These are phyloP conservation scores for Mytilinidion resinicola DNA, from an alignment of 495 filamentous ascomycete genomes.

Conservation along the genomic window DNA sequence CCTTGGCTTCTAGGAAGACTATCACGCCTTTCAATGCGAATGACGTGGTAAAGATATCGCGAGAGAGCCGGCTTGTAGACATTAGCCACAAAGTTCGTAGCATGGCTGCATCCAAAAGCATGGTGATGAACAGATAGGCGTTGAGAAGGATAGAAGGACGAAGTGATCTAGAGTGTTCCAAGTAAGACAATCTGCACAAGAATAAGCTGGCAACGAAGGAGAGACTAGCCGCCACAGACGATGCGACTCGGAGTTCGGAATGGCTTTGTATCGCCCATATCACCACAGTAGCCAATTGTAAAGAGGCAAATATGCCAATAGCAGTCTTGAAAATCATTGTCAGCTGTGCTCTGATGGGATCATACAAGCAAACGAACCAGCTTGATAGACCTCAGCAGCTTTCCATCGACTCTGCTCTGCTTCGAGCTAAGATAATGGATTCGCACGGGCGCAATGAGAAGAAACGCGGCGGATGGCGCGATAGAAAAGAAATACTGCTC, in stretches of 20 bases:
- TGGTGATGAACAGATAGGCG: conserved; percentile 51
- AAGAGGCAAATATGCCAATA: conserved; percentile 21
- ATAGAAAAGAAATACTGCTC: conserved; percentile 55
- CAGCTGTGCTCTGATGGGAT: not conserved
- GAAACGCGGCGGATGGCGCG: not conserved
- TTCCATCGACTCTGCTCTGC: not conserved
- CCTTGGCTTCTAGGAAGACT: conserved; percentile 46
- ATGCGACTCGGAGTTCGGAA: conserved; percentile 32
- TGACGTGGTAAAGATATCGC: conserved; percentile 41
- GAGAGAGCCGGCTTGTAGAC: conserved; percentile 28
- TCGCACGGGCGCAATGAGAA: not conserved
- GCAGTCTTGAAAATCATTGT: not conserved
- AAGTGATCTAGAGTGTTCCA: conserved; percentile 50
- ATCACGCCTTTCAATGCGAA: conserved; percentile 44
- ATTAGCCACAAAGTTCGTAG: conserved; percentile 54
- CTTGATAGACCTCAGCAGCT: not conserved
- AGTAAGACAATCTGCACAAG: conserved; percentile 45
- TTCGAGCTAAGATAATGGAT: not conserved
- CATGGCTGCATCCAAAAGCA: conserved; percentile 51
- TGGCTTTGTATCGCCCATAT: conserved; percentile 5
- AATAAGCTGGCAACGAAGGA: conserved; percentile 37
- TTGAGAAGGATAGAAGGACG: conserved; percentile 55
- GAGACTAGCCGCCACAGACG: conserved; percentile 45
- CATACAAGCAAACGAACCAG: not conserved
- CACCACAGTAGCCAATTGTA: conserved; percentile 18